A percentile compares a stretch with the other conserved stretches of the same genome.
Evolutionary conservation across 441 rosid genomes (phyloP).

Genomic region (Dalechampia spathulata): DNA sequence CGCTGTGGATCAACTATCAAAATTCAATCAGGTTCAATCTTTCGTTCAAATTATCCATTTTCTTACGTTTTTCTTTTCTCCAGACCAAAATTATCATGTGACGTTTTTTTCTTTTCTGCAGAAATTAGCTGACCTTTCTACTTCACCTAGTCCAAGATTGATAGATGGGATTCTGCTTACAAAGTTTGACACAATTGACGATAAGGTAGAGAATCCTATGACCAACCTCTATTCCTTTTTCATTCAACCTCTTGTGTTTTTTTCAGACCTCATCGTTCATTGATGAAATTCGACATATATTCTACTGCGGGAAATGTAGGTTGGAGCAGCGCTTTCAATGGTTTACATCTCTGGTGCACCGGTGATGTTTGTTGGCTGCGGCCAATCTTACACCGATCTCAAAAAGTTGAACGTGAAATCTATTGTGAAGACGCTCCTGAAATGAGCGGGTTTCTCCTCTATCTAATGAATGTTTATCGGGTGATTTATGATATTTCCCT

Average conservation of each 20-base stretch:
- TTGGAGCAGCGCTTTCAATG: slow-evolving; percentile 96
- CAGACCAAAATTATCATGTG: neutral
- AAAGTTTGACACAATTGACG: slow-evolving; percentile 92
- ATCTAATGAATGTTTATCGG: neutral
- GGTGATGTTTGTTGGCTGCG: slow-evolving; percentile 98
- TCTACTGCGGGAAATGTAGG: slow-evolving; percentile 33
- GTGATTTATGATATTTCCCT: slow-evolving; percentile 3
- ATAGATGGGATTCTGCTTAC: slow-evolving; percentile 96
- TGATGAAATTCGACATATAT: neutral
- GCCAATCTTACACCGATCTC: slow-evolving; percentile 92
- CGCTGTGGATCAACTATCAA: slow-evolving; percentile 91
- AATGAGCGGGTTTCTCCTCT: slow-evolving; percentile 28
- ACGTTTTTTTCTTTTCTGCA: slow-evolving; percentile 21
- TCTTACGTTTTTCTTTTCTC: neutral
- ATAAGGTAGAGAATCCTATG: slow-evolving; percentile 47
- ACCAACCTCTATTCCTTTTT: neutral
- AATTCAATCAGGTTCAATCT: slow-evolving; percentile 75
- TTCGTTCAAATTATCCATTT: slow-evolving; percentile 1
- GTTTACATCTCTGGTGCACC: slow-evolving; percentile 94
- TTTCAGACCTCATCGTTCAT: too few species aligned
- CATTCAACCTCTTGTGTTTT: too few species aligned
- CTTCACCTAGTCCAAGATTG: slow-evolving; percentile 58
- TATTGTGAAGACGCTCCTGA: slow-evolving; percentile 84
- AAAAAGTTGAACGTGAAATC: slow-evolving; percentile 85
- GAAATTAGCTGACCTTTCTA: slow-evolving; percentile 86